Conservation (phyloP, 2,329 filamentous ascomycete genomes). For the Coniochaeta sp. region DNA sequence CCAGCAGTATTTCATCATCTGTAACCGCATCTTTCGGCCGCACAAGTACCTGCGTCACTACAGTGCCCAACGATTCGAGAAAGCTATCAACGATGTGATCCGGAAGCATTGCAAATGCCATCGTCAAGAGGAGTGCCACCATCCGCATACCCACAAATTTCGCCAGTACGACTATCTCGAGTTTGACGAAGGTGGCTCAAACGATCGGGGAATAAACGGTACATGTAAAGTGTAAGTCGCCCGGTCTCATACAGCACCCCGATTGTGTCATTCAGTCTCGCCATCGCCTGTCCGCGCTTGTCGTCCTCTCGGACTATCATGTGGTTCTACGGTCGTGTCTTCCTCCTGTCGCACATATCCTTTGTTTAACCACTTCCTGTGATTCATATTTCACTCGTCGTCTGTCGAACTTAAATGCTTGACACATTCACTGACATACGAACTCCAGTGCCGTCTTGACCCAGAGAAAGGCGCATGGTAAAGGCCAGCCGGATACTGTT, state of each 20-base stretch:
- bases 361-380: background rate
- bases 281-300: background rate
- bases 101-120: background rate
- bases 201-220: background rate
- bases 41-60: background rate
- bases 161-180: constrained; percentile 1
- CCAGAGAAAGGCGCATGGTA: background rate
- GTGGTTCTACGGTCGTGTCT: background rate
- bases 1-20: background rate
- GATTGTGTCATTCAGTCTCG: too few relatives aligned
- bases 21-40: background rate
- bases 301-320: background rate
- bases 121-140: background rate
- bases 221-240: background rate
- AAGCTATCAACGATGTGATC: background rate
- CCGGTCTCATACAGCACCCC: background rate
- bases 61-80: background rate
- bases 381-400: background rate
- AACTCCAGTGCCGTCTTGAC: background rate
- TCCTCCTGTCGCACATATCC: background rate
- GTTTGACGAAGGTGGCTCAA: background rate
- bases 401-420: too few relatives aligned
- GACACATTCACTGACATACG: background rate
- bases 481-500: background rate
- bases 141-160: background rate